These are phyloP conservation scores for Talaromyces wortmannii DNA, from an alignment of 495 filamentous ascomycete genomes.

Conservation along the genomic window DNA sequence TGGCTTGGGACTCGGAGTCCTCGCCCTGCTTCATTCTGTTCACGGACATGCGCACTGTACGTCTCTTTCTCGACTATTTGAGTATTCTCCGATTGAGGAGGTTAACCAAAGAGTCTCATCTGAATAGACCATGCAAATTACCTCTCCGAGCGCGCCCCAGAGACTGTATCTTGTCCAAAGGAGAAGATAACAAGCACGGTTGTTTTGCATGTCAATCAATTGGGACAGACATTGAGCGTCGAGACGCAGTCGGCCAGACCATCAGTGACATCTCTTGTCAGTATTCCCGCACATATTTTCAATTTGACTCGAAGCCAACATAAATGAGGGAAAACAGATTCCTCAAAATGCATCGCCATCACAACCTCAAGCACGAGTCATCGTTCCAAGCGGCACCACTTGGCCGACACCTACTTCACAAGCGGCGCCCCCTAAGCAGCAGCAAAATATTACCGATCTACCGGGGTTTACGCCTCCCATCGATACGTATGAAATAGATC, in stretches of 20 bases:
- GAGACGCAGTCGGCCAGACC: constrained; percentile 7
- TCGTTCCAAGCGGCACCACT: background rate
- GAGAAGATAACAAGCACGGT: background rate
- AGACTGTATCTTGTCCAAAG: background rate
- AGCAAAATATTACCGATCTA: background rate
- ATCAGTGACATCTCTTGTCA: background rate
- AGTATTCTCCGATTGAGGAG: too few relatives aligned
- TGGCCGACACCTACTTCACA: background rate
- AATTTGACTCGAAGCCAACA: background rate
- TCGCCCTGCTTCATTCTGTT: background rate
- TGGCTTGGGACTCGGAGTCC: background rate
- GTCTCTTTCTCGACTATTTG: background rate
- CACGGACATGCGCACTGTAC: background rate
- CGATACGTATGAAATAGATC: background rate
- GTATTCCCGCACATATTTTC: background rate
- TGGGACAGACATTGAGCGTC: constrained; percentile 20
- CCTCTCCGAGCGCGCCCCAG: background rate
- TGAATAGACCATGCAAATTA: background rate
- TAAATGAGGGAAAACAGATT: background rate
- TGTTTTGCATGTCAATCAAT: background rate
- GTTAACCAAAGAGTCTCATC: background rate
- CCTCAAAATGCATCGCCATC: background rate
- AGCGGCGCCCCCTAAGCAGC: constrained; percentile 5
- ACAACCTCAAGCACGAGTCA: background rate
- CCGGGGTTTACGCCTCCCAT: too few relatives aligned